phyloP scores from a whole-genome alignment of 257 asterid species.

The Solanum chiquidenum region DNA sequence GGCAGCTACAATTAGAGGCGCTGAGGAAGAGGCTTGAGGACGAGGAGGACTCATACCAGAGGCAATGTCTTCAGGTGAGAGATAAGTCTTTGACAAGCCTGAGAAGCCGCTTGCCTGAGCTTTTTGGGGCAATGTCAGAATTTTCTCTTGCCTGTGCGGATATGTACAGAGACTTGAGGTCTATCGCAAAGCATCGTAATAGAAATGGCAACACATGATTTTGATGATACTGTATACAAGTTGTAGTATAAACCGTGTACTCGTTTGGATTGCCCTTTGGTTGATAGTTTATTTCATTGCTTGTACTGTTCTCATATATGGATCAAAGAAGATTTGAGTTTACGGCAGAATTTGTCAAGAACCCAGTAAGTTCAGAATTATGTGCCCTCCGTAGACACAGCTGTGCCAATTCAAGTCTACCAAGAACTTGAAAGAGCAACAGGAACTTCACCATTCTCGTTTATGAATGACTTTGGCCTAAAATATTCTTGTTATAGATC shows the following conservation, averaged over 20 bases:
- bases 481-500: not conserved
- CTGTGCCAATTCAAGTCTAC: not conserved
- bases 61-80: constrained; percentile 70
- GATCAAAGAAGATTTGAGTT: not conserved
- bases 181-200: constrained; percentile 26
- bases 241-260: not conserved
- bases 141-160: constrained; percentile 80
- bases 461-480: not conserved
- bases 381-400: not conserved
- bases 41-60: constrained; percentile 52
- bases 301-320: not conserved
- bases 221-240: not conserved
- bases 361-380: not conserved
- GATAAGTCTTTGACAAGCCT: constrained; percentile 64
- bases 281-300: not conserved
- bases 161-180: constrained; percentile 58
- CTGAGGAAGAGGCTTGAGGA: constrained; percentile 55
- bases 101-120: constrained; percentile 70
- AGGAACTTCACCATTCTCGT: not conserved
- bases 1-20: constrained; percentile 38
- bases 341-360: not conserved
- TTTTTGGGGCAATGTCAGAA: constrained; percentile 52
- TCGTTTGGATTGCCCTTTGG: not conserved
- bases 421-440: not conserved
- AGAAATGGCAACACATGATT: constrained; percentile 19